Conservation (phyloP, 257 asterid species). For the Solanum sejunctum region DNA sequence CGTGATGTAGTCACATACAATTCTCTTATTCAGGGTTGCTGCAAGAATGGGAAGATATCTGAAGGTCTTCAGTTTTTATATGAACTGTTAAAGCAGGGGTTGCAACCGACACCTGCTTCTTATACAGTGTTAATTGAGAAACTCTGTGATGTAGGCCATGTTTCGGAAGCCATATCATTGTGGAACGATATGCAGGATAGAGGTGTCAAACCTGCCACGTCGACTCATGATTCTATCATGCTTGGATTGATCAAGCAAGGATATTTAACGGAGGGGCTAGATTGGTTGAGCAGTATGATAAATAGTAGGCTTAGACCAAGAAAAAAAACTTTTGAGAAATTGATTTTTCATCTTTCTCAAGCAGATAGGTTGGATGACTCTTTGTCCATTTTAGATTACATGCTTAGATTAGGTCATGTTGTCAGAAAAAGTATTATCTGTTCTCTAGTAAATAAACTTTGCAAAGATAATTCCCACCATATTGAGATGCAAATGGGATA, state of each 20-base stretch:
- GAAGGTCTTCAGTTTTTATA: constrained; percentile 22
- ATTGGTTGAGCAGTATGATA: constrained; percentile 34
- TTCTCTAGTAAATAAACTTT: constrained; percentile 34
- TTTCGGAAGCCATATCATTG: constrained; percentile 38
- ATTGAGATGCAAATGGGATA: constrained; percentile 9
- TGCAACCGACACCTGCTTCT: constrained; percentile 34
- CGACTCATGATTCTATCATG: constrained; percentile 26
- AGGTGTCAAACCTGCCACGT: constrained; percentile 25
- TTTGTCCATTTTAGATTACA: constrained; percentile 24
- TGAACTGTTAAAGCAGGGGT: constrained; percentile 35
- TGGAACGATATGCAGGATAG: constrained; percentile 43
- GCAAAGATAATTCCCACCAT: constrained; percentile 18
- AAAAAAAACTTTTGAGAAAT: constrained; percentile 34
- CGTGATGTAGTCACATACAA: constrained; percentile 35
- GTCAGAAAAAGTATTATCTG: constrained; percentile 12
- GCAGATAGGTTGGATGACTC: constrained; percentile 35
- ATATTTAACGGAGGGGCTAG: constrained; percentile 24
- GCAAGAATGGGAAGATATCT: constrained; percentile 22
- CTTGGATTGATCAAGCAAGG: constrained; percentile 40
- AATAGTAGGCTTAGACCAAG: constrained; percentile 29
- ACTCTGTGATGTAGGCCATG: constrained; percentile 36
- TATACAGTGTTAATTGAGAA: constrained; percentile 22
- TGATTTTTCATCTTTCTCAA: constrained; percentile 24
- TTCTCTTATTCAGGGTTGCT: constrained; percentile 42
- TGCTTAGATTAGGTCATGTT: constrained; percentile 39